phyloP scores from a whole-genome alignment of 768 basidiomycete genomes.

The Guyanaporus albipodus region DNA sequence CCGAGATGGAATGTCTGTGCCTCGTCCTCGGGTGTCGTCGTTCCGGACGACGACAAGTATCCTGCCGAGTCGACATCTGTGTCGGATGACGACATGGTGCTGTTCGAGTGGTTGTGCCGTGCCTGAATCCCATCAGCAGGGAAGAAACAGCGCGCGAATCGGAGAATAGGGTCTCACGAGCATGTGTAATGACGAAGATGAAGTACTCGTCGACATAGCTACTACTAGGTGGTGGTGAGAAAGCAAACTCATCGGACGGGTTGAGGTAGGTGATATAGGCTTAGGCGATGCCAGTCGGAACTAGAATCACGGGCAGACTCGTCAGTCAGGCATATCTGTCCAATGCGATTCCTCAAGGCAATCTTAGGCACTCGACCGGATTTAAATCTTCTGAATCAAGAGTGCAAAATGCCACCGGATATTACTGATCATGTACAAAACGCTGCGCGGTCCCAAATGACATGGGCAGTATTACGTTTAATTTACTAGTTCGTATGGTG shows the following conservation, averaged over 20 bases:
- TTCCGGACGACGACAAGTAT: conserved; percentile 28
- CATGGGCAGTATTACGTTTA: too few species aligned
- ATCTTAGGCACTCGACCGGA: too few species aligned
- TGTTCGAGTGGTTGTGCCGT: conserved; percentile 3
- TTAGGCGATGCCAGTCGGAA: not conserved
- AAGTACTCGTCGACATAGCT: not conserved
- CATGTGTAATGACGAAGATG: not conserved
- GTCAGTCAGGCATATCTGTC: too few species aligned
- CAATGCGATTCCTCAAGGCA: too few species aligned
- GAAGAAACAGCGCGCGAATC: not conserved
- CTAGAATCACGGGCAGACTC: conserved; percentile 5
- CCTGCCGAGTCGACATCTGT: conserved; percentile 19
- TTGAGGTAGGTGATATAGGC: not conserved
- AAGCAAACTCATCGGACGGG: not conserved
- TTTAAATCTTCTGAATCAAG: too few species aligned
- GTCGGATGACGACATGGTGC: conserved; percentile 17
- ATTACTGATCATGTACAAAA: too few species aligned
- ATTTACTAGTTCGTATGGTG: too few species aligned
- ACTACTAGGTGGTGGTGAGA: not conserved
- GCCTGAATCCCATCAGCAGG: not conserved
- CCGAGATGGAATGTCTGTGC: conserved; percentile 21
- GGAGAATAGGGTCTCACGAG: not conserved
- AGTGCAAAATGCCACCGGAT: too few species aligned
- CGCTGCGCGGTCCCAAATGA: too few species aligned
- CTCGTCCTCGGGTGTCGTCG: conserved; percentile 32